Evolutionary conservation across 495 filamentous ascomycete species (phyloP).

Genomic region (Hyaloscypha bicolor): DNA sequence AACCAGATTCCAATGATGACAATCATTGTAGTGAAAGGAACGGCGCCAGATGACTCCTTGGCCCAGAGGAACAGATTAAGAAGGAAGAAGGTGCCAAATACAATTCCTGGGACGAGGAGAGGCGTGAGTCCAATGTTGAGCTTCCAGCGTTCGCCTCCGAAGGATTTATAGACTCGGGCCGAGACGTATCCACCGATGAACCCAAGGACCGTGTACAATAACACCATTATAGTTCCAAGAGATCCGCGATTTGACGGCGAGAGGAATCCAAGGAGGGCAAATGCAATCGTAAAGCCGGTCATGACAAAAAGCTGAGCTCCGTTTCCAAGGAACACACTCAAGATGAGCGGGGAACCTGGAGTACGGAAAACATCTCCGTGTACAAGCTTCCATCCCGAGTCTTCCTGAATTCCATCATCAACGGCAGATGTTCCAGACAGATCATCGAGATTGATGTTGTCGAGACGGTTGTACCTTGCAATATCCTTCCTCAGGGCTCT

Average conservation of each 20-base stretch:
- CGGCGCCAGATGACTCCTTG: constrained; percentile 84
- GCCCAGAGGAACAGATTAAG: constrained; percentile 97
- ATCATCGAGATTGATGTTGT: constrained; percentile 84
- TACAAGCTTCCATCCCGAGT: constrained; percentile 97
- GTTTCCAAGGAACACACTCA: constrained; percentile 89
- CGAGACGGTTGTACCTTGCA: constrained; percentile 90
- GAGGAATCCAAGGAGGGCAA: constrained; percentile 91
- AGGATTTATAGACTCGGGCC: constrained; percentile 85
- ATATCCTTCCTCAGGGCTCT: constrained; percentile 92
- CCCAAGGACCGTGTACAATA: constrained; percentile 90
- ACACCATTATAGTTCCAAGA: constrained; percentile 84
- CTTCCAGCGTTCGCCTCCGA: constrained; percentile 92
- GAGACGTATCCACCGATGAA: constrained; percentile 93
- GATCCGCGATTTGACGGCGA: constrained; percentile 94
- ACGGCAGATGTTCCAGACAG: constrained; percentile 69
- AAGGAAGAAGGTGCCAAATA: constrained; percentile 88
- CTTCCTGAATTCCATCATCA: constrained; percentile 95
- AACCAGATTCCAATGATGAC: constrained; percentile 95
- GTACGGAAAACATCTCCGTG: constrained; percentile 97
- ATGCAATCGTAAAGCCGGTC: constrained; percentile 90
- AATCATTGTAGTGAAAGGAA: constrained; percentile 96
- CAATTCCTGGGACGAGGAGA: constrained; percentile 78
- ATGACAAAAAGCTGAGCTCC: constrained; percentile 97
- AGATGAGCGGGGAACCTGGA: constrained; percentile 76
- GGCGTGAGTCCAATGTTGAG: constrained; percentile 88